Evolutionary conservation across 2,329 filamentous ascomycete genomes (phyloP).

Genomic region (Salinomyces thailandicus): DNA sequence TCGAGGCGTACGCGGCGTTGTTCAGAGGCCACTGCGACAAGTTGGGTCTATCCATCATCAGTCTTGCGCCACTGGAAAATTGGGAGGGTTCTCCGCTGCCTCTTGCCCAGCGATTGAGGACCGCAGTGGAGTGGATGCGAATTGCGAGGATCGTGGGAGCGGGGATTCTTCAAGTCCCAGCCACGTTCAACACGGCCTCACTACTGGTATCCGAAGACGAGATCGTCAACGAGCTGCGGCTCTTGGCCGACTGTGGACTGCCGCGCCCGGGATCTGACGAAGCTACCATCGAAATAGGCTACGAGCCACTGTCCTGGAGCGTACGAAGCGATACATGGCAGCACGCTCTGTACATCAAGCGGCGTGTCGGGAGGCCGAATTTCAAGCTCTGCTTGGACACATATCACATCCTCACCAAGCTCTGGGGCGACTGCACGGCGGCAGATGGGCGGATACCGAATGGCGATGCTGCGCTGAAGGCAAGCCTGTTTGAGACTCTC

Average conservation of each 20-base stretch:
- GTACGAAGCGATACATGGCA: background rate
- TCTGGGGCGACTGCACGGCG: background rate
- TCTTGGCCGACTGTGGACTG: background rate
- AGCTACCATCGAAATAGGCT: background rate
- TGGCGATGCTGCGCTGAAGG: background rate
- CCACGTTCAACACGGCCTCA: background rate
- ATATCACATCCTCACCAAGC: background rate
- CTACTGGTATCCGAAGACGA: background rate
- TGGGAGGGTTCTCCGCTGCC: background rate
- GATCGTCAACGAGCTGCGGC: background rate
- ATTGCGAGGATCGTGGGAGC: background rate
- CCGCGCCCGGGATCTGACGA: background rate
- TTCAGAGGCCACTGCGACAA: background rate
- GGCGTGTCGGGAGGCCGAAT: background rate
- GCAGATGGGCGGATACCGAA: background rate
- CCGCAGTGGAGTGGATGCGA: background rate
- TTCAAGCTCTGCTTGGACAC: background rate
- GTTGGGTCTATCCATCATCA: background rate
- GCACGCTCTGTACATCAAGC: background rate
- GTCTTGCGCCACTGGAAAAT: background rate
- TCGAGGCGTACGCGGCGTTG: background rate
- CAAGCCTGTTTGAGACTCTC: background rate
- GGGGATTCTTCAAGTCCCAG: background rate
- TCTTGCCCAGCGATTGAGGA: background rate
- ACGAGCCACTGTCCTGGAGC: background rate